Percentiles rank a stretch among this genome's conserved stretches.
phyloP scores from a whole-genome alignment of 2,329 filamentous ascomycete genomes.

The Ophiocordyceps polyrhachis-furcata region DNA sequence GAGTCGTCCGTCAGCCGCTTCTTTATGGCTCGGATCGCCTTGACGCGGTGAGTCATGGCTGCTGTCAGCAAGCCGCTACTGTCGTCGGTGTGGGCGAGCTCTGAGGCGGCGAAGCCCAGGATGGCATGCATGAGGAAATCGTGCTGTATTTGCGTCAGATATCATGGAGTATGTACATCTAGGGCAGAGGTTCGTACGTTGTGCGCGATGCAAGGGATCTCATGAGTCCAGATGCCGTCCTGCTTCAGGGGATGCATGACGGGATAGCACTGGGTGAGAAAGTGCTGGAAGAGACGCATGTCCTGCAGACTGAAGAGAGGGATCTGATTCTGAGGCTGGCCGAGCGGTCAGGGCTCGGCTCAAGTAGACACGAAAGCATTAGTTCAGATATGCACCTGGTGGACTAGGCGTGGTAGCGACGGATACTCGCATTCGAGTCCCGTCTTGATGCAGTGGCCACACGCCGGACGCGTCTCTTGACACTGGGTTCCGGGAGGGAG shows the following conservation, averaged over 20 bases:
- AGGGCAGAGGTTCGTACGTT: conserved; percentile 24
- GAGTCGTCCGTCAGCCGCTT: conserved; percentile 27
- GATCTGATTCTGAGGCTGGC: conserved; percentile 35
- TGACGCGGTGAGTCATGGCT: conserved; percentile 45
- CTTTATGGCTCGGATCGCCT: conserved; percentile 45
- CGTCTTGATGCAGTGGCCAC: conserved; percentile 43
- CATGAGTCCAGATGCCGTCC: conserved; percentile 46
- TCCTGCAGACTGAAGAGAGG: conserved; percentile 41
- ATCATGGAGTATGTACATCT: background rate
- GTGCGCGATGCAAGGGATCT: conserved; percentile 48
- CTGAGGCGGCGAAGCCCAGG: conserved; percentile 47
- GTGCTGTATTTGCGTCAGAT: conserved; percentile 19
- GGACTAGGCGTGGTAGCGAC: conserved; percentile 25
- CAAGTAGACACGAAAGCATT: background rate
- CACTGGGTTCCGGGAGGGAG: conserved; percentile 24
- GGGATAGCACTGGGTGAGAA: conserved; percentile 41
- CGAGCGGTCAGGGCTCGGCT: background rate
- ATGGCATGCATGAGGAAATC: conserved; percentile 56
- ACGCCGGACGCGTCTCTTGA: conserved; percentile 45
- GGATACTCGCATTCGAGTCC: conserved; percentile 47
- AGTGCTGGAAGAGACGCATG: conserved; percentile 53
- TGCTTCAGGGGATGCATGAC: conserved; percentile 42
- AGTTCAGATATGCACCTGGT: conserved; percentile 32
- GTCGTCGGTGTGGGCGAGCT: conserved; percentile 30
- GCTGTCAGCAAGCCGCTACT: conserved; percentile 32